These are phyloP conservation scores for Ceratocystis diversiconidia DNA, from an alignment of 2,329 filamentous ascomycete species.

Conservation along the genomic window DNA sequence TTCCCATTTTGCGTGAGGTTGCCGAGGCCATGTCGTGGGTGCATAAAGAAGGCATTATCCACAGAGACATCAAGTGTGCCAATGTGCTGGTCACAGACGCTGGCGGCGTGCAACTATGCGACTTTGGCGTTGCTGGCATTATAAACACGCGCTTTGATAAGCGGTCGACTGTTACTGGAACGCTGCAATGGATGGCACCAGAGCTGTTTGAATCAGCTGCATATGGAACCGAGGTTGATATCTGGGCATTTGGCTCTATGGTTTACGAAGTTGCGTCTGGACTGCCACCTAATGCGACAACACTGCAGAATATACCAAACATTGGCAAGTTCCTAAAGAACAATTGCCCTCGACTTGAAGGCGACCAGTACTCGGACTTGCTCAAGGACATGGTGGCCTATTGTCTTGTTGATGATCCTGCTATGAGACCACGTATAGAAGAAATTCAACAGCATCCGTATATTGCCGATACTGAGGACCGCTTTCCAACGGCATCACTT, in stretches of 20 bases:
- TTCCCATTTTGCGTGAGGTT: conserved; percentile 37
- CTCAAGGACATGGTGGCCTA: conserved; percentile 46
- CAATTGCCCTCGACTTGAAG: conserved; percentile 42
- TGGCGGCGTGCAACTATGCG: conserved; percentile 50
- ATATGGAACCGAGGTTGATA: conserved; percentile 45
- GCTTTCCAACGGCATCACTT: conserved; percentile 46
- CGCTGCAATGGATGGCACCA: conserved; percentile 55
- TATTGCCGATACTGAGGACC: conserved; percentile 40
- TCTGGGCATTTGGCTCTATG: conserved; percentile 56
- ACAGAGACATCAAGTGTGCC: conserved; percentile 41
- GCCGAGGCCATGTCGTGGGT: conserved; percentile 36
- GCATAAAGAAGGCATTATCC: conserved; percentile 37
- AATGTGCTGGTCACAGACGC: conserved; percentile 52
- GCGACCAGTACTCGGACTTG: conserved; percentile 41
- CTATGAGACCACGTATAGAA: conserved; percentile 42
- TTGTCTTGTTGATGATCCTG: conserved; percentile 43
- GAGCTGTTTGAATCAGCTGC: conserved; percentile 42
- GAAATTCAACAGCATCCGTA: conserved; percentile 51
- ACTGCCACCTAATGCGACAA: conserved; percentile 40
- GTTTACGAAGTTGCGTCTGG: conserved; percentile 54
- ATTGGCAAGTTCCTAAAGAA: conserved; percentile 32
- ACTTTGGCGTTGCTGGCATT: conserved; percentile 53
- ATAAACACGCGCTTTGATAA: conserved; percentile 49
- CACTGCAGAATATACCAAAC: conserved; percentile 31
- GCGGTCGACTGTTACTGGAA: conserved; percentile 51